Conservation (phyloP, 768 basidiomycete genomes). For the Lyophyllum atratum region DNA sequence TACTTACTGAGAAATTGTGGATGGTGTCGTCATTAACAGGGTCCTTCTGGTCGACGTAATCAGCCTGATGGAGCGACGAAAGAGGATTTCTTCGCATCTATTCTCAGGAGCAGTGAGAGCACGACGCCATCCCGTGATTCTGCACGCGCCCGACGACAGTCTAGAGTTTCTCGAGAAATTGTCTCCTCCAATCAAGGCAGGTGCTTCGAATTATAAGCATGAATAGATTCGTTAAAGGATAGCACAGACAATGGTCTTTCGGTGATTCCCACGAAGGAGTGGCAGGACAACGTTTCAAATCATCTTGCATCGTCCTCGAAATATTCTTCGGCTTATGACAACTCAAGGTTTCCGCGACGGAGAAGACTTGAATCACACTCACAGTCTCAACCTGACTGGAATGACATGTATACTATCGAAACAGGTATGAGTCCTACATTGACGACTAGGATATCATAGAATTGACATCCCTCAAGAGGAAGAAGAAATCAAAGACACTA, state of each 20-base stretch:
- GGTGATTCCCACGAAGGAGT: conserved; percentile 69
- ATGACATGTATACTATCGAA: conserved; percentile 62
- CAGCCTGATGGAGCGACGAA: conserved; percentile 67
- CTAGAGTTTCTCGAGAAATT: conserved; percentile 75
- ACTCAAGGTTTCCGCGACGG: conserved; percentile 15
- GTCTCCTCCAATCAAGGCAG: conserved; percentile 71
- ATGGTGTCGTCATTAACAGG: conserved; percentile 38
- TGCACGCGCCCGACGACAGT: conserved; percentile 69
- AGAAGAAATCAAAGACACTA: conserved; percentile 43
- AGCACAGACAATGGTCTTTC: conserved; percentile 58
- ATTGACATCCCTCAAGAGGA: conserved; percentile 25
- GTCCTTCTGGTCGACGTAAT: conserved; percentile 64
- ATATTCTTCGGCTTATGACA: conserved; percentile 21
- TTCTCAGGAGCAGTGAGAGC: conserved; percentile 59
- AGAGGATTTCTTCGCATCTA: conserved; percentile 78
- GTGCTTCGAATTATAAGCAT: conserved; percentile 10
- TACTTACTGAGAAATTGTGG: not conserved
- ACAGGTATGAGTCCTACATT: conserved; percentile 11
- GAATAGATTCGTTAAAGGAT: not conserved
- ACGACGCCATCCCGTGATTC: conserved; percentile 47
- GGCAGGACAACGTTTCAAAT: conserved; percentile 74
- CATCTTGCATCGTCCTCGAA: conserved; percentile 42
- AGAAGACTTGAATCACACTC: conserved; percentile 34
- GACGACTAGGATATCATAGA: not conserved
- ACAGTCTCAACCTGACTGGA: conserved; percentile 49